Conservation (phyloP, 768 basidiomycete genomes). For the Gloeopeniophorella convolvens region DNA sequence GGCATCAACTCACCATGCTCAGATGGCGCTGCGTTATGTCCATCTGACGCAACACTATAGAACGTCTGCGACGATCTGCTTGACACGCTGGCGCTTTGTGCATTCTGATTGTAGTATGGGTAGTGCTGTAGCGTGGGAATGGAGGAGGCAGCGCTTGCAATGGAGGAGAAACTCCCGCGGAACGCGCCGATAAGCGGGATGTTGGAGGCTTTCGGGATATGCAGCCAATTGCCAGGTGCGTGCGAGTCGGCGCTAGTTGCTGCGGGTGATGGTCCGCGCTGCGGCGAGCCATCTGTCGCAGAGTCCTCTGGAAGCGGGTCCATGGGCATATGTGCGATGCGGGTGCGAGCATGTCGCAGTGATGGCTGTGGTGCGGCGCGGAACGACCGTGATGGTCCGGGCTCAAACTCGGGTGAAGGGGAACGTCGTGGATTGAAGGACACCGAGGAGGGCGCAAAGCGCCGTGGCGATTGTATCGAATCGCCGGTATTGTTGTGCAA, state of each 20-base stretch:
- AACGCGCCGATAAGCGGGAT: conserved; percentile 21
- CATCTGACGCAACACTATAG: conserved; percentile 8
- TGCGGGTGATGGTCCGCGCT: conserved; percentile 2
- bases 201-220: conserved; percentile 13
- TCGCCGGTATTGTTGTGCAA: not conserved
- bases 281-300: not conserved
- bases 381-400: conserved; percentile 1
- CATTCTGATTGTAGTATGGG: conserved; percentile 12
- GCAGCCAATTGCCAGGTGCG: conserved; percentile 16
- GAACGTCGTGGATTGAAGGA: not conserved
- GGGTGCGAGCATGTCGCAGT: conserved; percentile 16
- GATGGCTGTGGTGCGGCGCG: conserved; percentile 3
- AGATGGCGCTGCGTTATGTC: not conserved
- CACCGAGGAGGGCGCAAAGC: conserved; percentile 10
- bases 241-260: not conserved
- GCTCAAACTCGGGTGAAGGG: conserved; percentile 1
- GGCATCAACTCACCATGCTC: conserved; percentile 11
- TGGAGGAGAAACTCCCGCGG: conserved; percentile 16
- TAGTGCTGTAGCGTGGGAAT: conserved; percentile 20
- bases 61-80: conserved; percentile 13
- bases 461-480: not conserved
- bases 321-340: conserved; percentile 14
- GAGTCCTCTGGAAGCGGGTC: conserved; percentile 19
- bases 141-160: conserved; percentile 1
- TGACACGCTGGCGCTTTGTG: conserved; percentile 2